A percentile compares a stretch with the other conserved stretches of the same genome.
These are phyloP conservation scores for Collariella sp. DNA, from an alignment of 495 filamentous ascomycete genomes.

Conservation along the genomic window DNA sequence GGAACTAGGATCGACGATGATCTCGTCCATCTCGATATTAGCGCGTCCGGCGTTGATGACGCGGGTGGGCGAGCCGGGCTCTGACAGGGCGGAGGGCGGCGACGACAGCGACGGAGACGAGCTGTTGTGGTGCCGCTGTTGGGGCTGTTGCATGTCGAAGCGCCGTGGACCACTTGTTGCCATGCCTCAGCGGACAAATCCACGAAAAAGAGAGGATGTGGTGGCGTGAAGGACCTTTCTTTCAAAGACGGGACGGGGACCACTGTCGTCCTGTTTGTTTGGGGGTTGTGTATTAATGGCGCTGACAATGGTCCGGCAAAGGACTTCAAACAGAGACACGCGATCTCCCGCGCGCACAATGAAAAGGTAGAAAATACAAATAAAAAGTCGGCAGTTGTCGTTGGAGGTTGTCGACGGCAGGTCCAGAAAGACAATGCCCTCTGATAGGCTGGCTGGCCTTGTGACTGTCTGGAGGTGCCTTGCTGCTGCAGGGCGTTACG, in stretches of 20 bases:
- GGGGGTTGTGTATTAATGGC: no score
- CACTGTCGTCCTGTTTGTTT: neutral
- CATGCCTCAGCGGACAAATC: neutral
- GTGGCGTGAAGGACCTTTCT: no score
- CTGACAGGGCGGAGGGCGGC: slow-evolving; percentile 29
- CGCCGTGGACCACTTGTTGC: slow-evolving; percentile 12
- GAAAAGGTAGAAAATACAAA: neutral
- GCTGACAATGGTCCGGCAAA: neutral
- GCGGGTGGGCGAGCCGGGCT: slow-evolving; percentile 29
- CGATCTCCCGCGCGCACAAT: neutral
- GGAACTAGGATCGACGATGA: slow-evolving; percentile 31
- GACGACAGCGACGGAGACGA: slow-evolving; percentile 33
- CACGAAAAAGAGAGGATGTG: neutral
- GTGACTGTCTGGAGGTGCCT: neutral
- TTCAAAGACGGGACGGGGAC: no score
- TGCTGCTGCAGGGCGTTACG: neutral
- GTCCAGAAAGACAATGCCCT: neutral
- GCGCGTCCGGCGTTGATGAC: slow-evolving; percentile 26
- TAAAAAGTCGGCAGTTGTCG: neutral
- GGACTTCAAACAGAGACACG: slow-evolving; percentile 1
- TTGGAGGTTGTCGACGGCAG: neutral
- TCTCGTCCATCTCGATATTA: slow-evolving; percentile 33
- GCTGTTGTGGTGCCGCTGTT: slow-evolving; percentile 19
- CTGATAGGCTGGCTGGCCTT: slow-evolving; percentile 10
- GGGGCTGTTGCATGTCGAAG: slow-evolving; percentile 18